Evolutionary conservation across 805 yeast species (phyloP).

Genomic region (Candida ascalaphidarum): DNA sequence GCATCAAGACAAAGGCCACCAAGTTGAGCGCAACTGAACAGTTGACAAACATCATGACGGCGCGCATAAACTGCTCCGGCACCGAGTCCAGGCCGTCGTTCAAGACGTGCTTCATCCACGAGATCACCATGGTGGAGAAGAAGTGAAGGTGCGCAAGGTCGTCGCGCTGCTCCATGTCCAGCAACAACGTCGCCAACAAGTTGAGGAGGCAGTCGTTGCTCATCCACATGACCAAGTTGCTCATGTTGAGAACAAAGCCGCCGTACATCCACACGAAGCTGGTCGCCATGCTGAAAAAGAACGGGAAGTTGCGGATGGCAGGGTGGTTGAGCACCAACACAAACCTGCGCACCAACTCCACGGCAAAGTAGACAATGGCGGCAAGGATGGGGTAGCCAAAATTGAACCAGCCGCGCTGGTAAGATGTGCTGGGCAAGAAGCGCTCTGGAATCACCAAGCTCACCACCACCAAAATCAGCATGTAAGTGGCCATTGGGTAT

Average conservation of each 20-base stretch:
- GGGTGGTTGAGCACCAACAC: slow-evolving; percentile 7
- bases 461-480: background rate
- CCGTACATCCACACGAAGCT: slow-evolving; percentile 16
- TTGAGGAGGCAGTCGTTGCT: slow-evolving; percentile 15
- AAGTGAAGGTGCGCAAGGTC: too few species aligned
- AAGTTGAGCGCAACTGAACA: slow-evolving; percentile 11
- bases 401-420: slow-evolving; percentile 9
- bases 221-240: slow-evolving; percentile 6
- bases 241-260: slow-evolving; percentile 7
- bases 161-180: too few species aligned
- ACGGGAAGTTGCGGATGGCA: slow-evolving; percentile 7
- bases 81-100: background rate
- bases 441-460: slow-evolving; percentile 5
- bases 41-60: slow-evolving; percentile 6
- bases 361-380: slow-evolving; percentile 6
- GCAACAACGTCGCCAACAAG: too few species aligned
- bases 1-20: slow-evolving; percentile 12
- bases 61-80: background rate
- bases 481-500: too few species aligned
- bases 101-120: background rate
- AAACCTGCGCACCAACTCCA: slow-evolving; percentile 6
- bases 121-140: background rate
- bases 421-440: slow-evolving; percentile 14
- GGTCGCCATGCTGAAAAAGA: slow-evolving; percentile 7
- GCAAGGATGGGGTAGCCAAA: slow-evolving; percentile 18